phyloP scores from a whole-genome alignment of 2,329 filamentous ascomycete species.

The Hypoxylon sp. region DNA sequence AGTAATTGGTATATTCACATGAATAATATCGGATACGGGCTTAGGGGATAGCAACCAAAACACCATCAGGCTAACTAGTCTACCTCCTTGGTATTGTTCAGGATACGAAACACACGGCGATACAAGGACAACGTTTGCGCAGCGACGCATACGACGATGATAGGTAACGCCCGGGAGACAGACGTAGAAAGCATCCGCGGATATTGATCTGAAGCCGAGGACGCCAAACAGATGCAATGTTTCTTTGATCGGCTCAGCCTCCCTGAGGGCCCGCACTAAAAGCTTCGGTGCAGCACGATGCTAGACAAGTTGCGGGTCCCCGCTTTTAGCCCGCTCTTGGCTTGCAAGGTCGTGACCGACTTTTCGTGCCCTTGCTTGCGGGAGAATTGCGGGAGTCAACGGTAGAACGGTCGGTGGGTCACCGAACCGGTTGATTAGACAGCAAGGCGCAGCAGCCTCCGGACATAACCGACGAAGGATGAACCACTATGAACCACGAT shows the following conservation, averaged over 20 bases:
- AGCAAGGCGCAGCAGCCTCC: conserved; percentile 45
- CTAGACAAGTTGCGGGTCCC: conserved; percentile 15
- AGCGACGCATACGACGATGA: neutral
- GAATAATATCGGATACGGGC: neutral
- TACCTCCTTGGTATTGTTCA: conserved; percentile 6
- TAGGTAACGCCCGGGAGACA: neutral
- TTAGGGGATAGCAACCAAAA: conserved; percentile 1
- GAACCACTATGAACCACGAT: conserved; percentile 11
- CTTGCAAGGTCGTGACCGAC: conserved; percentile 39
- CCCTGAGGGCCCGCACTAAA: conserved; percentile 10
- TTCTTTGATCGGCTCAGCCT: conserved; percentile 27
- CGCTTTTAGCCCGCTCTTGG: conserved; percentile 39
- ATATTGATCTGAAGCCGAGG: conserved; percentile 13
- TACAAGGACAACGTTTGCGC: neutral
- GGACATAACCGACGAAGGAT: conserved; percentile 44
- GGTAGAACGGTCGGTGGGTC: conserved; percentile 29
- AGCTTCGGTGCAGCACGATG: conserved; percentile 25
- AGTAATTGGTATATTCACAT: neutral
- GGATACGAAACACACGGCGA: neutral
- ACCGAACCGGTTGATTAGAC: conserved; percentile 37
- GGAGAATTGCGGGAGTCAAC: conserved; percentile 13
- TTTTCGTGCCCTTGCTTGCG: conserved; percentile 34
- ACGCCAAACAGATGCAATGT: neutral
- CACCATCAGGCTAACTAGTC: neutral
- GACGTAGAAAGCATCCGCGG: neutral